phyloP scores from a whole-genome alignment of 352 stramenopile species.

The Globisporangium cylindrosporum region DNA sequence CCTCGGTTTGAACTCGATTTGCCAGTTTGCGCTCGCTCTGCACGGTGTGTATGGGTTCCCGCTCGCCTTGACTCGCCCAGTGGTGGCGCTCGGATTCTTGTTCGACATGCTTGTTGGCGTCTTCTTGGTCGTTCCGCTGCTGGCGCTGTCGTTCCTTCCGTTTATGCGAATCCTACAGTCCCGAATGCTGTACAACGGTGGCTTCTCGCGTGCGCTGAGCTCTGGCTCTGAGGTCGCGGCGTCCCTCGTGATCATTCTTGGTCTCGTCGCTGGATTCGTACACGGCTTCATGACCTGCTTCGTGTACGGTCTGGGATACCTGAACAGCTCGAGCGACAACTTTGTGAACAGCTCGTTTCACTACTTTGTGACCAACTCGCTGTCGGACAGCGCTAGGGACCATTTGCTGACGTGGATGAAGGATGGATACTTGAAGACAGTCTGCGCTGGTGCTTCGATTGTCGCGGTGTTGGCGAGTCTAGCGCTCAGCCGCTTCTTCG shows the following conservation, averaged over 20 bases:
- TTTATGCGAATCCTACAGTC: constrained; percentile 88
- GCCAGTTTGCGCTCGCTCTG: constrained; percentile 68
- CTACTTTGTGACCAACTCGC: constrained; percentile 46
- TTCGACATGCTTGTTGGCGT: constrained; percentile 83
- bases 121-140: constrained; percentile 73
- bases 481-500: constrained; percentile 54
- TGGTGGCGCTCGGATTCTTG: constrained; percentile 78
- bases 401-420: constrained; percentile 50
- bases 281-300: constrained; percentile 76
- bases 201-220: constrained; percentile 74
- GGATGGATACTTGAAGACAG: constrained; percentile 54
- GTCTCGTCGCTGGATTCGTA: constrained; percentile 72
- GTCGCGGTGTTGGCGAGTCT: constrained; percentile 48
- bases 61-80: constrained; percentile 62
- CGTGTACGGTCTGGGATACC: constrained; percentile 62
- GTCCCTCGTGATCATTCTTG: constrained; percentile 74
- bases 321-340: constrained; percentile 67
- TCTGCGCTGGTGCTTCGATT: constrained; percentile 50
- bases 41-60: constrained; percentile 63
- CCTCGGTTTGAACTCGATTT: constrained; percentile 65
- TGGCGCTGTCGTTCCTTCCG: constrained; percentile 70
- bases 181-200: constrained; percentile 86
- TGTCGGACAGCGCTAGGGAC: constrained; percentile 28
- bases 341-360: constrained; percentile 81
- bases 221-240: constrained; percentile 81